Conservation (phyloP, 768 basidiomycete species). For the Lentinula aciculospora region DNA sequence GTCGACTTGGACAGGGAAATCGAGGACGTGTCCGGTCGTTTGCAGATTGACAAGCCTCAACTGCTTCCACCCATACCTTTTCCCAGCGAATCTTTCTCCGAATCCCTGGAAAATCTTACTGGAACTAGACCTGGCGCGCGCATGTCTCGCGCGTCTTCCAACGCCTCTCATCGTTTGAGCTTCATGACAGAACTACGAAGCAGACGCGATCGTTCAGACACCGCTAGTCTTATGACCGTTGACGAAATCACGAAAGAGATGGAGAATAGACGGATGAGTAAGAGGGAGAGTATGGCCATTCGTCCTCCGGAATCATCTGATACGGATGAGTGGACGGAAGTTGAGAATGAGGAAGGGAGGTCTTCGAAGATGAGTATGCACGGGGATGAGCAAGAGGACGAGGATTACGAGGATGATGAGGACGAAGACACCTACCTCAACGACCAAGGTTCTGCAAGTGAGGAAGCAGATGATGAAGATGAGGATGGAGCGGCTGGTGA, state of each 20-base stretch:
- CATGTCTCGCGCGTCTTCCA: conserved; percentile 43
- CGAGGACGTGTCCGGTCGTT: conserved; percentile 11
- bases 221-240: conserved; percentile 88
- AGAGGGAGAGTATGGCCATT: conserved; percentile 43
- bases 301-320: conserved; percentile 32
- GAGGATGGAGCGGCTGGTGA: conserved; percentile 39
- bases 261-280: conserved; percentile 65
- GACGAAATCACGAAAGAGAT: conserved; percentile 98
- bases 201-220: conserved; percentile 81
- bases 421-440: conserved; percentile 40
- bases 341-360: conserved; percentile 45
- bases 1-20: conserved; percentile 52
- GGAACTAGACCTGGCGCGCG: conserved; percentile 32
- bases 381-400: conserved; percentile 29
- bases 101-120: conserved; percentile 62
- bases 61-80: conserved; percentile 75
- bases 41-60: conserved; percentile 30
- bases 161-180: conserved; percentile 60
- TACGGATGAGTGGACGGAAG: conserved; percentile 70
- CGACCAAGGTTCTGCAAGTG: conserved; percentile 28
- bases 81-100: conserved; percentile 73
- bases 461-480: conserved; percentile 40
- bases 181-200: conserved; percentile 78
- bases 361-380: conserved; percentile 28
- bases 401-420: conserved; percentile 42